Base-by-base conservation (phyloP, 352 stramenopile species). In the Pythium graminicola region DNA sequence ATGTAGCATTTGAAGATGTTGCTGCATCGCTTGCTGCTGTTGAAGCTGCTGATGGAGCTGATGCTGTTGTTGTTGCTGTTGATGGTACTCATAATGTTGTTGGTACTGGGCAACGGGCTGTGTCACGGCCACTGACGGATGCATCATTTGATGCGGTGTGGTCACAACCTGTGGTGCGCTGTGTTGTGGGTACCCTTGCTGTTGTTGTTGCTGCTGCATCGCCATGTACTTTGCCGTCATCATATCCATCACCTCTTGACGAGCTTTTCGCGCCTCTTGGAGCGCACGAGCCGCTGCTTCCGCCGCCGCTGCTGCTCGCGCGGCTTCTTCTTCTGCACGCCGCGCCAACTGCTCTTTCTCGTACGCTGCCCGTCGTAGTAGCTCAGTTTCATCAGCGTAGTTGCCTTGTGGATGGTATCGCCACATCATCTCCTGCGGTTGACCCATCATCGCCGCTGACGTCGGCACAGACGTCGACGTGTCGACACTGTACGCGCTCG, bases 161-260 rank as follows among this genome's bases (percentile, higher is more conserved):
- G 55, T 20, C 29, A 57, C 33, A 20, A 50, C 46, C 1, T 36
- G 53, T 11, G 19, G 51, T 27, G 27, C 56, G 17, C 11, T 50
- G 50, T 62, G 56, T 22, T 64, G 63, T 20, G 69, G 53, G 17
- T 60, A 58, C 42, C 29, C 32, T n/a, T 45, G 47, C 13, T 88
- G 75, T 46, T 91, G 80, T 48, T 54, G 50, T 31, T 57, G 78
- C 17, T 88, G 76, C 51, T 91, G 80, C 50, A 89, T 85, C 24
- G 67, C 74, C 43, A 78, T 85, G 62, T 90, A 90, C 19, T 77
- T 72, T 2, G 75, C 78, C 6, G 78, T 77, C 44, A 81, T 81
- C 81, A 92, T 86, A 42, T 93, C 77, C 64, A 92, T 70, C 11
- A 81, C 83, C 71, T 92, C 76, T 29, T 90, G 73, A 0, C 81